Evolutionary conservation across 164 flowering plant species (phyloP).

Genomic region (Akebia trifoliata): DNA sequence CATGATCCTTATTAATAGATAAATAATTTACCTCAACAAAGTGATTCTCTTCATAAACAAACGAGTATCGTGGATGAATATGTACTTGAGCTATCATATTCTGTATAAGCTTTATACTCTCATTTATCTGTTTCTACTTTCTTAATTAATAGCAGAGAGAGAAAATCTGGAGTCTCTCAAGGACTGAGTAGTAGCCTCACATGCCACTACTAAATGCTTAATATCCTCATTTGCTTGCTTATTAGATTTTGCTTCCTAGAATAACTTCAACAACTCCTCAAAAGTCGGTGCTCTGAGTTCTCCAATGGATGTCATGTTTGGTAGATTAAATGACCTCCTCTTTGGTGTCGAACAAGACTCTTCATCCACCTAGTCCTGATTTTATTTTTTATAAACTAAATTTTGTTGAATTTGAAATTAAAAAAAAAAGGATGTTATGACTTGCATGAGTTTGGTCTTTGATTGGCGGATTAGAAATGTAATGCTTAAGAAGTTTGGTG

Average conservation of each 20-base stretch:
- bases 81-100: too few relatives aligned
- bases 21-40: too few relatives aligned
- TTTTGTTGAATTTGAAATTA: too few relatives aligned
- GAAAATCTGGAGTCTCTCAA: slow-evolving; percentile 80
- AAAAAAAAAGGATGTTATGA: too few relatives aligned
- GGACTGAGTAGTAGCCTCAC: slow-evolving; percentile 50
- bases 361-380: slow-evolving; percentile 95
- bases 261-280: slow-evolving; percentile 65
- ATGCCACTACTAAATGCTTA: slow-evolving; percentile 43
- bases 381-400: too few relatives aligned
- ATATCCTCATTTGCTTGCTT: slow-evolving; percentile 74
- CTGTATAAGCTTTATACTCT: slow-evolving; percentile 36
- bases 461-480: too few relatives aligned
- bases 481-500: too few relatives aligned
- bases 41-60: too few relatives aligned
- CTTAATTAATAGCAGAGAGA: slow-evolving; percentile 76
- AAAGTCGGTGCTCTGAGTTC: slow-evolving; percentile 89
- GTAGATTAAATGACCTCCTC: slow-evolving; percentile 68
- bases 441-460: too few relatives aligned
- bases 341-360: slow-evolving; percentile 94
- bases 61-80: too few relatives aligned
- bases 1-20: too few relatives aligned
- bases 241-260: slow-evolving; percentile 66
- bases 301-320: slow-evolving; percentile 75
- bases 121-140: not conserved